Evolutionary conservation across 169 alveolate species (phyloP).

Genomic region (Plasmodium cynomolgi): DNA sequence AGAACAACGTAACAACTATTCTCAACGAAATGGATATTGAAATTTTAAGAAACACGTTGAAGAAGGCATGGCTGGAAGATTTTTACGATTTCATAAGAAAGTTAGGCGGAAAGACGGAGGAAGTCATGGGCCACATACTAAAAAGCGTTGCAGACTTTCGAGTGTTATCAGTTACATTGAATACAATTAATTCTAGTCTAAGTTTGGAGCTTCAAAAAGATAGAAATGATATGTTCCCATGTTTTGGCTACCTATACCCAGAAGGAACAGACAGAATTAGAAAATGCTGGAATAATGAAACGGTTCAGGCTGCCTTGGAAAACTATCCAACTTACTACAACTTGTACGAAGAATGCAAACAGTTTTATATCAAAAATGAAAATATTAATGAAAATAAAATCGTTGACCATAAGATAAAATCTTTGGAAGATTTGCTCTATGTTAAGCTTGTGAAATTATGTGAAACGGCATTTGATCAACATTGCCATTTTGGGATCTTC

Average conservation of each 20-base stretch:
- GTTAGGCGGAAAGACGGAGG: constrained; percentile 91
- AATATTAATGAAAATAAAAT: constrained; percentile 43
- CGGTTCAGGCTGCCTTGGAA: constrained; percentile 92
- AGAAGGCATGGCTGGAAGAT: constrained; percentile 97
- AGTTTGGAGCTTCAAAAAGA: constrained; percentile 79
- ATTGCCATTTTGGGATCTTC: constrained; percentile 96
- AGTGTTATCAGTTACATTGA: constrained; percentile 86
- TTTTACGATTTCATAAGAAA: constrained; percentile 92
- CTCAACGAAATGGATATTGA: constrained; percentile 86
- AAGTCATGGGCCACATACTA: constrained; percentile 93
- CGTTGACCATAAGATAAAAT: constrained; percentile 75
- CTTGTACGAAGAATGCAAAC: constrained; percentile 90
- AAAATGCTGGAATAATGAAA: constrained; percentile 92
- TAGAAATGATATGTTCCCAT: constrained; percentile 91
- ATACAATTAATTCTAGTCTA: constrained; percentile 81
- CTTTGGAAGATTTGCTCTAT: constrained; percentile 96
- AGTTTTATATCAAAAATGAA: constrained; percentile 78
- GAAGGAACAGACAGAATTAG: constrained; percentile 92
- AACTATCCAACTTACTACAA: constrained; percentile 89
- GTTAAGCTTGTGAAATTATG: constrained; percentile 94
- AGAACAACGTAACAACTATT: constrained; percentile 74
- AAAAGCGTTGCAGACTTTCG: constrained; percentile 91
- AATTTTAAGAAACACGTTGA: constrained; percentile 92
- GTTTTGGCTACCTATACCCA: constrained; percentile 93
- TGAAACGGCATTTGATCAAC: constrained; percentile 97